Base-by-base conservation (phyloP, 441 rosid species). In the Caryocar brasiliense region DNA sequence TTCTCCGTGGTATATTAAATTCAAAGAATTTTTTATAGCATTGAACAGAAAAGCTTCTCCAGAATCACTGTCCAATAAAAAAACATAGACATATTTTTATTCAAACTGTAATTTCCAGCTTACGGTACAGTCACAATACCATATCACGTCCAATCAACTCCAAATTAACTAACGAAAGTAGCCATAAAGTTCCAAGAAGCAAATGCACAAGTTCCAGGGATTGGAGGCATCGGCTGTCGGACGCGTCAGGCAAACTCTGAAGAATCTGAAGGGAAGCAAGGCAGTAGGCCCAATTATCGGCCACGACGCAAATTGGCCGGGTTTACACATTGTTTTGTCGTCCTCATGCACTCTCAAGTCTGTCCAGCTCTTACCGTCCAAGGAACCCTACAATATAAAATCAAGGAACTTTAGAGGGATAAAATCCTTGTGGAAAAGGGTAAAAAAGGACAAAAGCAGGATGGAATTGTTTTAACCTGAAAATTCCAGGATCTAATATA, bases 111-210 rank as follows among this genome's bases (percentile, higher is more conserved):
- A n/a, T n/a, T n/a, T n/a, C n/a, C n/a, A n/a, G n/a, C n/a, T n/a
- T n/a, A n/a, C n/a, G n/a, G n/a, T n/a, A n/a, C n/a, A n/a, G n/a
- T n/a, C n/a, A n/a, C n/a, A n/a, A n/a, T n/a, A n/a, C n/a, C n/a
- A n/a, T n/a, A n/a, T n/a, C n/a, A n/a, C n/a, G n/a, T n/a, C n/a
- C n/a, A n/a, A n/a, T n/a, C n/a, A n/a, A n/a, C n/a, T n/a, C n/a
- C n/a, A n/a, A n/a, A n/a, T n/a, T n/a, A 24, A 40, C 59, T 53
- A 89, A 54, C 66, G 96, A 40, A 84, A 79, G 79, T 64, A 86
- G 56, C 97, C 99, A 17, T 93, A 93, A 56, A 89, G 82, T 72
- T 89, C 96, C 64, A 89, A 54, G 80, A 76, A 84, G 79, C 99
- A 86, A 47, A 93, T 78, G 83, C 87, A 78, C 57, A 89, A 70